A percentile compares a stretch with the other conserved stretches of the same genome.
These are phyloP conservation scores for Wickerhamomyces chaumierensis DNA, from an alignment of 805 yeast genomes.

Conservation along the genomic window DNA sequence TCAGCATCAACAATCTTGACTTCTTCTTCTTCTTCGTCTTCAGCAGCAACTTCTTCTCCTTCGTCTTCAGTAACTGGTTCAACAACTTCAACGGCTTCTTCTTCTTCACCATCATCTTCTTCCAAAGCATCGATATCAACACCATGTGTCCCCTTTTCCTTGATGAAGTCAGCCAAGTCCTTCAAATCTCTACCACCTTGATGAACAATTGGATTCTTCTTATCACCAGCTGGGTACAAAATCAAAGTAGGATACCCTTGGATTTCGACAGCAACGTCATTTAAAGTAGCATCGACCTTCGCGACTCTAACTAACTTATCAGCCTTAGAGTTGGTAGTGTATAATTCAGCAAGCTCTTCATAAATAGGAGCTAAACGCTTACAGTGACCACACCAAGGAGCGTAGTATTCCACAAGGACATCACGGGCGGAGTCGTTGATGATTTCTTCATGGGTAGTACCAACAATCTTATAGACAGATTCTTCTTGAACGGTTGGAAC, in stretches of 20 bases:
- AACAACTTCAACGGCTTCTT: constrained; percentile 6
- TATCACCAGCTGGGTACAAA: constrained; percentile 81
- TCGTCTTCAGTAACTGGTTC: no score
- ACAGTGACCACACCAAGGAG: constrained; percentile 98
- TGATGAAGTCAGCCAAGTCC: constrained; percentile 57
- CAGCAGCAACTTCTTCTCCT: constrained; percentile 4
- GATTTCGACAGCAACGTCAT: constrained; percentile 78
- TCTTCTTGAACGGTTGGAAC: constrained; percentile 76
- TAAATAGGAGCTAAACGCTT: constrained; percentile 80
- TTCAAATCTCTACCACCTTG: constrained; percentile 67
- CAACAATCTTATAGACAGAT: constrained; percentile 69
- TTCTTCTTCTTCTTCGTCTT: constrained; percentile 6
- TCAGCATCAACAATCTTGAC: no score
- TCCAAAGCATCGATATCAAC: constrained; percentile 45
- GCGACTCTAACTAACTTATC: constrained; percentile 60
- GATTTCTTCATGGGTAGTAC: constrained; percentile 65
- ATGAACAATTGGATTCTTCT: constrained; percentile 53
- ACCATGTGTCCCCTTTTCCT: constrained; percentile 51
- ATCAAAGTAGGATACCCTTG: constrained; percentile 88
- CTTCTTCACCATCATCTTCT: constrained; percentile 14
- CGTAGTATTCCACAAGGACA: constrained; percentile 82
- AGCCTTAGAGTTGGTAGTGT: constrained; percentile 36
- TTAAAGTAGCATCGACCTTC: constrained; percentile 78
- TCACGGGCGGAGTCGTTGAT: constrained; percentile 49
- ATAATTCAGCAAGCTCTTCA: constrained; percentile 75